Conservation (phyloP, 2,329 filamentous ascomycete genomes). For the Colletotrichum sp. region DNA sequence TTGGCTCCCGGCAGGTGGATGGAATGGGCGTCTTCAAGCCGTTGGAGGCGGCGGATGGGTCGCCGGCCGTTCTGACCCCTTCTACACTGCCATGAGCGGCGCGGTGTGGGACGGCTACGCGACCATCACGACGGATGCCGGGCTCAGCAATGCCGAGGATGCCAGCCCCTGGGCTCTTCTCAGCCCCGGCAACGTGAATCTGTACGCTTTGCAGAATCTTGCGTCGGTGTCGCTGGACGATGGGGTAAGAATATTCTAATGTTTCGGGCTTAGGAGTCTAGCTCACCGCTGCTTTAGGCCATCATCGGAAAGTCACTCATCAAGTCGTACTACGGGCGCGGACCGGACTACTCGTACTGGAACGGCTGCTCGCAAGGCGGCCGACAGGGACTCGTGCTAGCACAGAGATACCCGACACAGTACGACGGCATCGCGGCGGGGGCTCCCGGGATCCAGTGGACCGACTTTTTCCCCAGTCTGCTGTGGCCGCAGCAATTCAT, state of each 20-base stretch:
- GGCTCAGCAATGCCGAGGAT: not conserved
- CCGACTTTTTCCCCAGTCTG: not conserved
- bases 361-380: slow-evolving; percentile 61
- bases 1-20: slow-evolving; percentile 28
- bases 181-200: slow-evolving; percentile 19
- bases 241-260: not conserved
- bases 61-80: slow-evolving; percentile 21
- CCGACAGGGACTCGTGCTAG: slow-evolving; percentile 57
- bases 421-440: slow-evolving; percentile 60
- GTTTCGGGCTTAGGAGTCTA: not conserved
- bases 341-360: slow-evolving; percentile 51
- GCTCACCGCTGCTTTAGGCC: slow-evolving; percentile 26
- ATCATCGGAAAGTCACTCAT: slow-evolving; percentile 53
- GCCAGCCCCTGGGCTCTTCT: slow-evolving; percentile 9
- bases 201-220: slow-evolving; percentile 37
- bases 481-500: slow-evolving; percentile 15
- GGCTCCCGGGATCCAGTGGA: slow-evolving; percentile 41
- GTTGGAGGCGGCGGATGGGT: slow-evolving; percentile 34
- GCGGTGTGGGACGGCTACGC: slow-evolving; percentile 24
- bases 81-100: slow-evolving; percentile 22
- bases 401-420: slow-evolving; percentile 55
- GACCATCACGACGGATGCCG: slow-evolving; percentile 25
- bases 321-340: slow-evolving; percentile 50
- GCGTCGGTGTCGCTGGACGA: slow-evolving; percentile 41
- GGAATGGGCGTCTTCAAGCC: slow-evolving; percentile 34